Base-by-base conservation (phyloP, 1,284 basidiomycete species). In the Boletus sp. region DNA sequence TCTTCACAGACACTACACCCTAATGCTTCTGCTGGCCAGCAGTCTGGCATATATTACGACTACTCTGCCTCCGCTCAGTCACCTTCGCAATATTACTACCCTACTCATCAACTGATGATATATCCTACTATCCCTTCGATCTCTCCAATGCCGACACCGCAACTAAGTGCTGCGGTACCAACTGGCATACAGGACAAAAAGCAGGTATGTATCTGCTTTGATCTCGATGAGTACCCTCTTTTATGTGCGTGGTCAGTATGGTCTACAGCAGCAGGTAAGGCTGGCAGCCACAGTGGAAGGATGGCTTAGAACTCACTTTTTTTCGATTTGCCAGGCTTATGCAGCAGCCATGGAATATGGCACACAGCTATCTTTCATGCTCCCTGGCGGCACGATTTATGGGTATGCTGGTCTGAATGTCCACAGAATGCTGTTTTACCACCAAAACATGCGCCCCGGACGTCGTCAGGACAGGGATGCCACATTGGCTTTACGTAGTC, bases 51-150 rank as follows among this genome's bases (percentile, higher is more conserved):
- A 53, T 87, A 82, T 71, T 89, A 83, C 61, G 87, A 88, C 63
- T 89, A 83, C 62, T 68, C 76, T 59, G 75, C 76, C 22, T 68
- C 77, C 8, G 71, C 76, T 53, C 79, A 81, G 45, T 77, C 80
- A 8, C 73, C 78, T 31, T 82, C 85, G 3, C 86, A 84, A 61
- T 87, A 78, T 68, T 90, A 79, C 68, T 88, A 85, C 64, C 78
- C 85, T 35, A 65, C 77, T 7, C 78, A 80, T 50, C 86, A 84
- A 65, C 75, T 80, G 11, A 78, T 89, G 68, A 76, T 88, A 57
- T 89, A 84, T 71, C 79, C 83, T 60, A 74, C 78, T 13, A 68
- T 71, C 45, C 72, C 81, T 7, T 73, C 74, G 35, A 79, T 80
- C 54, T 84, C 84, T 6, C 78, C 84, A 12, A 80, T 86, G 76